Conservation (phyloP, 2,329 filamentous ascomycete genomes). For the Colletotrichum somersetense region DNA sequence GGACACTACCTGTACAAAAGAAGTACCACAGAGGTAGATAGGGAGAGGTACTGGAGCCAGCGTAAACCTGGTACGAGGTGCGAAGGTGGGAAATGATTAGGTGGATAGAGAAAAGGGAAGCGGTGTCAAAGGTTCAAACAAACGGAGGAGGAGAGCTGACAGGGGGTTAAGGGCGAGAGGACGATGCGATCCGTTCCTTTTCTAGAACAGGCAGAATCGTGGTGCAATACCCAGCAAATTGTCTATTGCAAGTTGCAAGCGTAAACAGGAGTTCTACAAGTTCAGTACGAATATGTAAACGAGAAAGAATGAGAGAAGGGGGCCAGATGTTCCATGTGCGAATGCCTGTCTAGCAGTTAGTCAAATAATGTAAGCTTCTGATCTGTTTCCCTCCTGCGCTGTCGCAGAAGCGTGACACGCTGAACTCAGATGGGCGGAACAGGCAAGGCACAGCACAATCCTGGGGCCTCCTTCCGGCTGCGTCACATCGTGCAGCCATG, state of each 20-base stretch:
- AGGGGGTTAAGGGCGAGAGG: background rate
- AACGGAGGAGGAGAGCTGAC: background rate
- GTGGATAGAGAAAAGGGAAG: background rate
- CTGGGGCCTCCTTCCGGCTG: background rate
- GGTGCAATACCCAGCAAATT: background rate
- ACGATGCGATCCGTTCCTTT: background rate
- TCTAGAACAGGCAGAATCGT: background rate
- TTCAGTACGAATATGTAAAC: too few relatives aligned
- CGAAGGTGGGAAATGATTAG: background rate
- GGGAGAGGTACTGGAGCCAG: background rate
- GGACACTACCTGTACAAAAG: conserved; percentile 6
- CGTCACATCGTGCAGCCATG: background rate
- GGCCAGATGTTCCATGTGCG: background rate
- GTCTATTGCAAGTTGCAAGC: background rate
- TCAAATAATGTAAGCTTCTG: background rate
- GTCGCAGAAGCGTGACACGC: background rate
- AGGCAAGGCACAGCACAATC: conserved; percentile 3
- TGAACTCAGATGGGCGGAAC: background rate
- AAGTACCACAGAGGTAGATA: background rate
- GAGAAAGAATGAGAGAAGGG: background rate
- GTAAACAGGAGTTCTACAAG: background rate
- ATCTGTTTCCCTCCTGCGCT: background rate
- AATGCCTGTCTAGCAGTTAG: background rate
- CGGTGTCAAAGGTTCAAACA: background rate
- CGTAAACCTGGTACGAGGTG: conserved; percentile 7